Percentiles rank a stretch among this genome's conserved stretches.
These are phyloP conservation scores for Pleurotus salmoneostramineus DNA, from an alignment of 768 basidiomycete genomes.

Conservation along the genomic window DNA sequence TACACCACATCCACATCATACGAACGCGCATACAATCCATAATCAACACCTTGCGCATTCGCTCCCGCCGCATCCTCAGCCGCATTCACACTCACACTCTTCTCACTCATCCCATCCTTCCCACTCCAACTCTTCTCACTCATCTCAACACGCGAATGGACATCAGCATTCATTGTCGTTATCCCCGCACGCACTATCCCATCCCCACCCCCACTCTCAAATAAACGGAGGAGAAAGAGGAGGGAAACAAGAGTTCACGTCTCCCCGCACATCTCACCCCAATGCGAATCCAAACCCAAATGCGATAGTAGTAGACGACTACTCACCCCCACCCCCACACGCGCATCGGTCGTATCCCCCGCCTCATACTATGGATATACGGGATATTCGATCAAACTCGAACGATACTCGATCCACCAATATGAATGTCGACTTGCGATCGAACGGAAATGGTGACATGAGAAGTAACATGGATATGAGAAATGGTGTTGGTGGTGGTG, in stretches of 20 bases:
- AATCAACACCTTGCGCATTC: constrained; percentile 29
- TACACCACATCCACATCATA: background rate
- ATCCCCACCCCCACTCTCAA: background rate
- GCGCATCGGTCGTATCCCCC: too few relatives aligned
- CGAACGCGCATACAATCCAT: constrained; percentile 28
- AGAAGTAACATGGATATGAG: too few relatives aligned
- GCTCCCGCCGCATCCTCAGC: constrained; percentile 25
- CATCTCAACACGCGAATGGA: constrained; percentile 11
- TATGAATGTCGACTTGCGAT: too few relatives aligned
- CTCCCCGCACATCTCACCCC: background rate
- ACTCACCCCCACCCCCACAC: background rate
- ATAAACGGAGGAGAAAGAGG: background rate
- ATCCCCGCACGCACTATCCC: background rate
- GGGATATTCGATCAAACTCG: too few relatives aligned
- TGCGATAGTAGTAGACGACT: background rate
- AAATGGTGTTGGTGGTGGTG: too few relatives aligned
- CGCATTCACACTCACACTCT: constrained; percentile 10
- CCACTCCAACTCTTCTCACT: constrained; percentile 31
- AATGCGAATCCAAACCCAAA: too few relatives aligned
- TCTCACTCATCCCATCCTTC: constrained; percentile 18
- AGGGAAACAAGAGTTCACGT: constrained; percentile 29
- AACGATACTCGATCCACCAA: too few relatives aligned
- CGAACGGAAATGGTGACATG: too few relatives aligned
- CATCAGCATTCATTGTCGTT: background rate
- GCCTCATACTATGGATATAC: too few relatives aligned